A percentile compares a stretch with the other conserved stretches of the same genome.
phyloP scores from a whole-genome alignment of 2,329 filamentous ascomycete species.

The Hymenoscyphus repandus region DNA sequence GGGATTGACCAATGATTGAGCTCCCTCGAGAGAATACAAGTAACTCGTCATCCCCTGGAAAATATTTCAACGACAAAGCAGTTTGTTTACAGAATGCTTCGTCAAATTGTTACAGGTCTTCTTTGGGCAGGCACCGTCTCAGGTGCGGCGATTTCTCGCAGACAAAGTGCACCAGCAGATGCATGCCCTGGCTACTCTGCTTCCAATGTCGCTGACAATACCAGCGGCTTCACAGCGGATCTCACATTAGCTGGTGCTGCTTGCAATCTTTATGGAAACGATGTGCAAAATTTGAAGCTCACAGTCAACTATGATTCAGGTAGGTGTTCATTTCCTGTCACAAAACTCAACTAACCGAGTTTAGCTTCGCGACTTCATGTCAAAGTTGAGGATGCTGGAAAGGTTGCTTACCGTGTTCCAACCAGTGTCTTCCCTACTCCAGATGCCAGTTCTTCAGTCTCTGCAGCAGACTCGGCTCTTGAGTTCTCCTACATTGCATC shows the following conservation, averaged over 20 bases:
- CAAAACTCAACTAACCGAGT: not conserved
- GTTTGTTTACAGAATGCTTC: slow-evolving; percentile 9
- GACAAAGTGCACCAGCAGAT: not conserved
- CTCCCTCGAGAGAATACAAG: not conserved
- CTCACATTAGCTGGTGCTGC: slow-evolving; percentile 61
- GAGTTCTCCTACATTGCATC: slow-evolving; percentile 46
- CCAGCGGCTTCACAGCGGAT: slow-evolving; percentile 58
- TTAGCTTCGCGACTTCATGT: slow-evolving; percentile 57
- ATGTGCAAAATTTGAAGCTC: slow-evolving; percentile 57
- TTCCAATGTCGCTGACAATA: slow-evolving; percentile 49
- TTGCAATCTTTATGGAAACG: slow-evolving; percentile 74
- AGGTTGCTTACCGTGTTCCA: slow-evolving; percentile 59
- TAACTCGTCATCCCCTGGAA: not conserved
- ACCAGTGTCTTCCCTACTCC: slow-evolving; percentile 52
- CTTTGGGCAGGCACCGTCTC: not conserved
- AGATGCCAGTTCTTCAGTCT: slow-evolving; percentile 27
- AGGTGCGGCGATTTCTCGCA: slow-evolving; percentile 14
- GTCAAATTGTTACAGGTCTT: not conserved
- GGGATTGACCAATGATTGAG: not conserved
- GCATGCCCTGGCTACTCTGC: slow-evolving; percentile 63
- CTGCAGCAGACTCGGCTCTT: slow-evolving; percentile 36
- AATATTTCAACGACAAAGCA: not conserved
- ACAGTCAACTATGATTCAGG: slow-evolving; percentile 57
- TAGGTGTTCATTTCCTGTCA: not conserved
- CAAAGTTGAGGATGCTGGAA: slow-evolving; percentile 54